Conservation (phyloP, 75 land plant species). For the Cryptomeria japonica region DNA sequence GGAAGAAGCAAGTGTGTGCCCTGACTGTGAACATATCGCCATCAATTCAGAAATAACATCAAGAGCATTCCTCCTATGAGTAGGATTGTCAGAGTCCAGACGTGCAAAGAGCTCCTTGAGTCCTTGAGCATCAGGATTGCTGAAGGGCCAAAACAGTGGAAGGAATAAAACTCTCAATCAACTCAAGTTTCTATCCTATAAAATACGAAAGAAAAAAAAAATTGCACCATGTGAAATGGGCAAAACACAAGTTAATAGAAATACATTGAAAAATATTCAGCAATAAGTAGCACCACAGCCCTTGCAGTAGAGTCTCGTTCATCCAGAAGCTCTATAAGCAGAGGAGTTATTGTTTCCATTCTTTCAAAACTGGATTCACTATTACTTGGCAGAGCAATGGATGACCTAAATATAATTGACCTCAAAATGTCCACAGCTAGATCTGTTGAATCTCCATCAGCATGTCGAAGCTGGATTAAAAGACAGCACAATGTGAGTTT, state of each 20-base stretch:
- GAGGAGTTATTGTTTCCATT: conserved; percentile 52
- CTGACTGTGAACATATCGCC: conserved; percentile 30
- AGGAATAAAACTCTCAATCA: neutral
- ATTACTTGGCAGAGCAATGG: conserved; percentile 1
- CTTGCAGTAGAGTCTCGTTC: conserved; percentile 62
- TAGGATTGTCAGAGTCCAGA: conserved; percentile 46
- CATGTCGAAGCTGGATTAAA: neutral
- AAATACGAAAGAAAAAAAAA: conserved; percentile 7
- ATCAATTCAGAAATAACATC: conserved; percentile 67
- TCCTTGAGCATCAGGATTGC: conserved; percentile 49
- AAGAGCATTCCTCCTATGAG: conserved; percentile 70
- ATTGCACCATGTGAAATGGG: neutral
- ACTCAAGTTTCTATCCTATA: neutral
- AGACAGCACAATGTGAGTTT: neutral
- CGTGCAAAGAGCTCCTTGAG: conserved; percentile 54
- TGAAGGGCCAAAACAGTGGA: conserved; percentile 20
- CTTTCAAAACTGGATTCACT: conserved; percentile 18
- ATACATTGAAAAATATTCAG: conserved; percentile 81
- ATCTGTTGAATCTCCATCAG: neutral
- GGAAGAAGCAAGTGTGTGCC: conserved; percentile 23
- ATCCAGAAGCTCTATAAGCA: conserved; percentile 67
- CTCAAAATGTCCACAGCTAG: conserved; percentile 46
- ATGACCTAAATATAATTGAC: conserved; percentile 46
- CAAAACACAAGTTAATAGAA: conserved; percentile 2
- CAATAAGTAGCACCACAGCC: conserved; percentile 65